Conservation (phyloP, 306 rosid genomes). For the Cicer bijugum region DNA sequence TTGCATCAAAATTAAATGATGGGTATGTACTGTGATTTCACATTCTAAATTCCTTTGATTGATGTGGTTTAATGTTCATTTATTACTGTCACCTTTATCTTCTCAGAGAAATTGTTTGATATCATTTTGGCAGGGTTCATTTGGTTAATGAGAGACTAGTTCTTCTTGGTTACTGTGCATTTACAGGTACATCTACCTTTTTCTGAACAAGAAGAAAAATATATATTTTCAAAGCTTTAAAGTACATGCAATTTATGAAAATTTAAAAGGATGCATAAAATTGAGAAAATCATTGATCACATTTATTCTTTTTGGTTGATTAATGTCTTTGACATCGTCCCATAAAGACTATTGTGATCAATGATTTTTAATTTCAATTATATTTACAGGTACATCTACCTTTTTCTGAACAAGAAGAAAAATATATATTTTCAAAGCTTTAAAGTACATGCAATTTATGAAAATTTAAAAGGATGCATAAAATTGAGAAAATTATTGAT, state of each 20-base stretch:
- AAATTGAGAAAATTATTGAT: background rate
- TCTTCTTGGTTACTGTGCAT: slow-evolving; percentile 75
- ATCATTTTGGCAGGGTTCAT: slow-evolving; percentile 67
- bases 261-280: background rate
- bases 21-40: slow-evolving; percentile 65
- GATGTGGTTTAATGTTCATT: slow-evolving; percentile 23
- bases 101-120: slow-evolving; percentile 43
- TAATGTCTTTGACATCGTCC: background rate
- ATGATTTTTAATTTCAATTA: background rate
- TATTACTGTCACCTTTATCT: slow-evolving; percentile 22
- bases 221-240: too few relatives aligned
- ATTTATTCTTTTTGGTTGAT: background rate
- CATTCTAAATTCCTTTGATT: slow-evolving; percentile 15
- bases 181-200: slow-evolving; percentile 57
- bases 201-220: too few relatives aligned
- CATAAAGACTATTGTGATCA: background rate
- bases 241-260: background rate
- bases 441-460: background rate
- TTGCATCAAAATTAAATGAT: slow-evolving; percentile 74
- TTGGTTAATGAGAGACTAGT: slow-evolving; percentile 77
- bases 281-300: background rate
- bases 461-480: background rate
- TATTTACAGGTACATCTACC: slow-evolving; percentile 61
- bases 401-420: background rate
- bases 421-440: too few relatives aligned